Base-by-base conservation (phyloP, 345 rosid species). In the Sonneratia caseolaris region DNA sequence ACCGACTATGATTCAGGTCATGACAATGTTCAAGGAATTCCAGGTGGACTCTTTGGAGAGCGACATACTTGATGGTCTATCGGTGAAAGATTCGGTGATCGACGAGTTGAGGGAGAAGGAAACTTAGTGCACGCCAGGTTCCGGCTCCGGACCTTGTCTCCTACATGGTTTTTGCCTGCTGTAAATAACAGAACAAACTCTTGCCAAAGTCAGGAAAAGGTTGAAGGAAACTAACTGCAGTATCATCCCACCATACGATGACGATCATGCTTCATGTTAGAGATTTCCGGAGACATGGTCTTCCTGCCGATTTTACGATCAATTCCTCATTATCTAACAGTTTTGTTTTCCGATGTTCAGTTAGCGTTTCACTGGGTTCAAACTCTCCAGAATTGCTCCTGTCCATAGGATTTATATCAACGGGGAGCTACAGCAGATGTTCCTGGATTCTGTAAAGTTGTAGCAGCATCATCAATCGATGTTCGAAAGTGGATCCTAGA, bases 11-110 rank as follows among this genome's bases (percentile, higher is more conserved):
- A 89, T 94, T 64, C 93, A 91, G 76, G 95, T 94, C 70, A 91
- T 94, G 99, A 85, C 99, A 1, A 90, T 87, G 97, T 95, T 90
- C 77, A 95, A 91, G 79, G 99, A 91, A 81, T 88, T 91, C 56
- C 92, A 86, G 75, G 90, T 78, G 57, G 94, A 88, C 73, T 77
- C 98, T 49, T 74, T 57, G 45, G 98, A 88, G 75, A 81, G 82
- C 68, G 96, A 91, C 66, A 84, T 86, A 68, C 85, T 88, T 14
- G 96, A 88, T 72, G 85, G 92, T 24, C 78, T 91, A 61, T 88
- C 97, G 3, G 78, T 87, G 24, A 87, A 86, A 78, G 98, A 89
- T 70, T 80, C 82, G 7, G 81, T 76, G 16, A 80, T 87, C 32
- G 91, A 91, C 71, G 91, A 89, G 72, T 72, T 84, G 14, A 79